Evolutionary conservation across 2,329 filamentous ascomycete species (phyloP), one percentile per base, ranked within the genome.

Genomic region (Capronia epimyces): DNA sequence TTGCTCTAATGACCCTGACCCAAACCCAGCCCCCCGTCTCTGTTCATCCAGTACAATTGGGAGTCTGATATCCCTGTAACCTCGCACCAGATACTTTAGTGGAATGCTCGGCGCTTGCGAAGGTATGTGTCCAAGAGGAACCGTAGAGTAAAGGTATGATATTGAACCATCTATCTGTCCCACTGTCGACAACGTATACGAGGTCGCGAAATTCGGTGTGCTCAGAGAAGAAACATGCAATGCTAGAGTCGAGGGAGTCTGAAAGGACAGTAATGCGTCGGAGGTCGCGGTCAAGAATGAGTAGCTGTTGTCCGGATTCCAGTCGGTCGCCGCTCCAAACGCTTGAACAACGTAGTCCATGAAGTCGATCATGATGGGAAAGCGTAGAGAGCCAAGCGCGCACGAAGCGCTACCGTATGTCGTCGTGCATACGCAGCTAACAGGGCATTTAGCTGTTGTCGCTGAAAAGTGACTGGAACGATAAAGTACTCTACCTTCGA

Each of bases 141-240:
- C 77, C 2, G 89, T 95, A 43, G 89, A 94, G 74, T 95, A 97
- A 47, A 98, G 81, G 71, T 97, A 98, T 12, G 90, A 95, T 50
- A 98, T 80, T n/a, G 89, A 95, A 66, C 93, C 93, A 71, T 97
- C 91, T 45, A 98, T 90, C 29, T 95, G 78, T 53, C 91, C 93
- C 13, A 94, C 80, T 36, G 85, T 94, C 54, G 89, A 89, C 39
- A 98, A 80, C 36, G 88, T 86, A 70, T 98, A 98, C 31, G 89
- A 91, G 13, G 90, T 95, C 20, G 90, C 91, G 63, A 97, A 96
- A 68, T 95, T 89, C 7, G 89, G 85, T 15, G 90, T 90, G 6
- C 90, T 88, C 24, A 98, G 83, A 6, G 93, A 94, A 6, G 91
- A 95, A 51, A 97, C 80, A 51, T 89, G 88, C 46, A 98, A 75